A percentile compares a stretch with the other conserved stretches of the same genome.
Evolutionary conservation across 2,329 filamentous ascomycete species (phyloP).

Genomic region (Lachnum nothofagi): DNA sequence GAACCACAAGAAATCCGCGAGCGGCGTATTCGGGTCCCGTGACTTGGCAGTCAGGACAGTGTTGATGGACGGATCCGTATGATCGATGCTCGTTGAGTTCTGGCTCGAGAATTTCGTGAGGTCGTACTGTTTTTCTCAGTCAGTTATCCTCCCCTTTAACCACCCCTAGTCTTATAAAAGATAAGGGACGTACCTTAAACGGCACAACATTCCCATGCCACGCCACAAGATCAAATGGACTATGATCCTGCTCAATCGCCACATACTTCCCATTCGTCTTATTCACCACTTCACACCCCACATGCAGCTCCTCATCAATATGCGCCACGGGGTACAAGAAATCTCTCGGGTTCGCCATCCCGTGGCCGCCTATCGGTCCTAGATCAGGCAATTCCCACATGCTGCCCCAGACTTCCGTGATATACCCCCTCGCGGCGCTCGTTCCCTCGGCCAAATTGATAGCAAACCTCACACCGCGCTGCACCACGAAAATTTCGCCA

Average conservation of each 20-base stretch:
- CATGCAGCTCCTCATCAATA: conserved; percentile 47
- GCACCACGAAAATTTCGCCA: conserved; percentile 61
- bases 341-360: conserved; percentile 58
- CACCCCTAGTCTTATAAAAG: background rate
- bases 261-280: conserved; percentile 65
- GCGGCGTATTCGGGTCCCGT: conserved; percentile 47
- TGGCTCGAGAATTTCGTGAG: conserved; percentile 53
- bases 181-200: conserved; percentile 28
- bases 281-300: conserved; percentile 49
- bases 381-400: conserved; percentile 61
- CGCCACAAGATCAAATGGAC: conserved; percentile 70
- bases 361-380: conserved; percentile 59
- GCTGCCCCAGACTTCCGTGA: conserved; percentile 60
- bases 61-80: conserved; percentile 62
- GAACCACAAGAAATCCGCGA: conserved; percentile 64
- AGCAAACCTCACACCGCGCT: conserved; percentile 57
- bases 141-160: background rate
- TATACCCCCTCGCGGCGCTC: conserved; percentile 51
- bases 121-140: conserved; percentile 40
- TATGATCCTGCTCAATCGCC: conserved; percentile 59
- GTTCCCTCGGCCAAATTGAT: conserved; percentile 53
- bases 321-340: conserved; percentile 56
- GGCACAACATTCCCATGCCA: conserved; percentile 73
- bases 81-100: conserved; percentile 55
- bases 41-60: conserved; percentile 59